Evolutionary conservation across 305 asterid species (phyloP), one percentile per base, ranked within the genome.

Genomic region (Fraxinus sp.): DNA sequence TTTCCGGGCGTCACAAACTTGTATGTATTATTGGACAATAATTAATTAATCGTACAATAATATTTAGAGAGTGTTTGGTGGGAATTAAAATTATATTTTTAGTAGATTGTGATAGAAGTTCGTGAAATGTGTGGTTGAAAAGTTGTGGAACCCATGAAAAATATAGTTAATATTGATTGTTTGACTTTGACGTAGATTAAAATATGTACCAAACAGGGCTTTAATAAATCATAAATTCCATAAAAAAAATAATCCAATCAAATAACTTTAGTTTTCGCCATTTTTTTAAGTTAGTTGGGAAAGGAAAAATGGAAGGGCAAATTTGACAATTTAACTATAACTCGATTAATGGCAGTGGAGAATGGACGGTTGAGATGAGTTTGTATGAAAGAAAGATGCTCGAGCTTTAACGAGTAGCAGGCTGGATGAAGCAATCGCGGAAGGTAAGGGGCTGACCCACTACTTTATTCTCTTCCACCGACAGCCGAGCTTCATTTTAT

Each of bases 371-470:
- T 72, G 87, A 68, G 90, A 92, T 90, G 75, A 52, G 82, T 79
- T 8, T 77, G 75, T 59, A 49, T 36, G 26, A 59, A 59, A 7
- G 62, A 77, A 80, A 35, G 76, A 81, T 36, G 88, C 3, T 83
- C 30, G 75, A 73, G 8, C 36, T 84, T 81, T 83, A 89, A 84
- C 74, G 77, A 39, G 80, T 28, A 70, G 77, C 88, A 84, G 87
- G 87, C 90, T 91, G 86, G 89, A 87, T 77, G 70, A 91, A 87
- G 90, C 92, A 87, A 89, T 33, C 74, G 24, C n/a, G 88, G 86
- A 81, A 80, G 88, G 83, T 86, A 86, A 77, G 22, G 43, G 75
- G 68, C 30, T 74, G 90, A 41, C 90, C 86, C 85, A 80, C 89
- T 30, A 37, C 70, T 70, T 77, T 49, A 75, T 11, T 62, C 59